A percentile compares a stretch with the other conserved stretches of the same genome.
Conservation (phyloP, 1,284 basidiomycete species). For the Fomes fomentarius region DNA sequence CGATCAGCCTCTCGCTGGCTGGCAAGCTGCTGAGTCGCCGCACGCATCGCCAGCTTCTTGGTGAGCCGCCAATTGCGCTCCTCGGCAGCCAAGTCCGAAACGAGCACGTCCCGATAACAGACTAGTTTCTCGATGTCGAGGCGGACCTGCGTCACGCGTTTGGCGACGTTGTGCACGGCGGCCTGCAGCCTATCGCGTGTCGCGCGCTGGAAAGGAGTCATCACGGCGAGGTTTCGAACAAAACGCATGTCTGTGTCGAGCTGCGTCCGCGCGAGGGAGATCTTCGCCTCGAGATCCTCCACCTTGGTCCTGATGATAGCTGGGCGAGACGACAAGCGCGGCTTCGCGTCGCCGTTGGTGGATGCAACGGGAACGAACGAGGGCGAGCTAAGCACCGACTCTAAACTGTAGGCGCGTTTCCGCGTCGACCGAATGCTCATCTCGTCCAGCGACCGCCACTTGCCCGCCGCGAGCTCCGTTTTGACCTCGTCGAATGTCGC, state of each 20-base stretch:
- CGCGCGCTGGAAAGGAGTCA: conserved; percentile 85
- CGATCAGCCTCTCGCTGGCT: conserved; percentile 35
- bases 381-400: conserved; percentile 31
- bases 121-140: conserved; percentile 75
- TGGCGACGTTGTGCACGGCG: conserved; percentile 67
- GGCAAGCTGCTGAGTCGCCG: conserved; percentile 69
- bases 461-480: conserved; percentile 70
- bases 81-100: conserved; percentile 75
- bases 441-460: conserved; percentile 32
- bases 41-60: conserved; percentile 72
- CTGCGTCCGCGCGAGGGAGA: conserved; percentile 58
- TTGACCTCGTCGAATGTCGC: conserved; percentile 87
- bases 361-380: conserved; percentile 7
- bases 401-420: conserved; percentile 38
- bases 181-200: conserved; percentile 77
- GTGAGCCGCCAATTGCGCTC: conserved; percentile 68
- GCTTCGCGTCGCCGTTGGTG: conserved; percentile 13
- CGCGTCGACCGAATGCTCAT: conserved; percentile 27
- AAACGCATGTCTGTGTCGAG: conserved; percentile 77
- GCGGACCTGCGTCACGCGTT: conserved; percentile 67
- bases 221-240: conserved; percentile 81
- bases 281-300: conserved; percentile 61
- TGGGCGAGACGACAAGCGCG: conserved; percentile 52
- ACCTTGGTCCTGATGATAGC: conserved; percentile 67
- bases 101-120: conserved; percentile 78